Evolutionary conservation across 495 filamentous ascomycete genomes (phyloP).

Genomic region (Penicillium antarcticum): DNA sequence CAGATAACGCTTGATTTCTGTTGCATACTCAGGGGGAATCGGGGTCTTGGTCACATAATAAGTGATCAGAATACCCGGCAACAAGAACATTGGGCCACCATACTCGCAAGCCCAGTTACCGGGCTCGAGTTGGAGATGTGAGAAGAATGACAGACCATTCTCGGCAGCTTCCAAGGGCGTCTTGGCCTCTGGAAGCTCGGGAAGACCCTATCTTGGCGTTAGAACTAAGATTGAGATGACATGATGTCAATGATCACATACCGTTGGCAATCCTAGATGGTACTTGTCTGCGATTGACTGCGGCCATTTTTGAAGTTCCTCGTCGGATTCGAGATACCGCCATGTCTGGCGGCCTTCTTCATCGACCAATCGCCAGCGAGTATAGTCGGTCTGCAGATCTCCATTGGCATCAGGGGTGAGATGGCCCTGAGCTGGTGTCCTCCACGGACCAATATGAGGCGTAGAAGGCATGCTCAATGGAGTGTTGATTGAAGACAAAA

Average conservation of each 20-base stretch:
- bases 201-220: slow-evolving; percentile 56
- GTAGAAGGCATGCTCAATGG: slow-evolving; percentile 18
- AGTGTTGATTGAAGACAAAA: slow-evolving; percentile 6
- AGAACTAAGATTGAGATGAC: neutral
- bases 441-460: slow-evolving; percentile 40
- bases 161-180: slow-evolving; percentile 72
- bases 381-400: slow-evolving; percentile 63
- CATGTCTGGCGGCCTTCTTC: slow-evolving; percentile 86
- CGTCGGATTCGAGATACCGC: slow-evolving; percentile 83
- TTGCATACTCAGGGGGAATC: slow-evolving; percentile 75
- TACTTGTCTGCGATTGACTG: slow-evolving; percentile 83
- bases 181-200: slow-evolving; percentile 63
- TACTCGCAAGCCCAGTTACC: slow-evolving; percentile 98
- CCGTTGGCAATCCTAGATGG: slow-evolving; percentile 69
- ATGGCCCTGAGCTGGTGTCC: slow-evolving; percentile 38
- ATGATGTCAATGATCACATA: slow-evolving; percentile 29
- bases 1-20: slow-evolving; percentile 91
- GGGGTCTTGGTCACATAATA: slow-evolving; percentile 89
- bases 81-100: slow-evolving; percentile 83
- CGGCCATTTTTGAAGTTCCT: slow-evolving; percentile 74
- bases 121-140: slow-evolving; percentile 78
- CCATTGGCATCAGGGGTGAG: slow-evolving; percentile 37
- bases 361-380: slow-evolving; percentile 80
- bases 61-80: slow-evolving; percentile 81
- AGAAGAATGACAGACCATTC: slow-evolving; percentile 88